These are phyloP conservation scores for Arachis monticola DNA, from an alignment of 331 rosid genomes.

Conservation along the genomic window DNA sequence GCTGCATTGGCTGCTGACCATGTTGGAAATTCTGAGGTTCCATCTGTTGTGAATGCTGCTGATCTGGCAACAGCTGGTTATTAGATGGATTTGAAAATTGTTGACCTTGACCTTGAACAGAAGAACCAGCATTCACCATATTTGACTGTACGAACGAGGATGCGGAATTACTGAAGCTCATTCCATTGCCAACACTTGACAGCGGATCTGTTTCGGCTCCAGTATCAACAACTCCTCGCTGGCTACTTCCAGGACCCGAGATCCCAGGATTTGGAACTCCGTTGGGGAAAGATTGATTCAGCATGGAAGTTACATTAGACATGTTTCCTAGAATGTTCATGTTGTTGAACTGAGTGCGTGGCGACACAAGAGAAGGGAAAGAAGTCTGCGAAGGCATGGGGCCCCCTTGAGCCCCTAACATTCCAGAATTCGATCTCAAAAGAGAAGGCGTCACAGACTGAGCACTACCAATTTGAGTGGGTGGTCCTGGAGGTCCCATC, in stretches of 20 bases:
- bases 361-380: conserved; percentile 80
- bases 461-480: conserved; percentile 87
- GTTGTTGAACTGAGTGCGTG: conserved; percentile 71
- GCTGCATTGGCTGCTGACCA: conserved; percentile 88
- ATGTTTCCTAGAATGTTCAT: conserved; percentile 89
- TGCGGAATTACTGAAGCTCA: conserved; percentile 65
- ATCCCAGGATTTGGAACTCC: conserved; percentile 79
- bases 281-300: conserved; percentile 81
- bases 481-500: conserved; percentile 96
- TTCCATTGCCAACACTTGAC: conserved; percentile 79
- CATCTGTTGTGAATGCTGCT: conserved; percentile 85
- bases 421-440: conserved; percentile 88
- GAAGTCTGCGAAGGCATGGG: conserved; percentile 71
- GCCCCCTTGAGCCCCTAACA: conserved; percentile 92
- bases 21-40: conserved; percentile 88
- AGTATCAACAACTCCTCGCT: conserved; percentile 75
- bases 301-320: conserved; percentile 81
- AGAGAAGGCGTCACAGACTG: conserved; percentile 89
- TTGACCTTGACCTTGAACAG: conserved; percentile 86
- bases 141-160: conserved; percentile 71
- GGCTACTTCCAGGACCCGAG: conserved; percentile 75
- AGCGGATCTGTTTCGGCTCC: conserved; percentile 87
- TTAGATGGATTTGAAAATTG: conserved; percentile 78
- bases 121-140: conserved; percentile 69
- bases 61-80: conserved; percentile 78